These are phyloP conservation scores for Pleurotus cornucopiae DNA, from an alignment of 768 basidiomycete species.

Conservation along the genomic window DNA sequence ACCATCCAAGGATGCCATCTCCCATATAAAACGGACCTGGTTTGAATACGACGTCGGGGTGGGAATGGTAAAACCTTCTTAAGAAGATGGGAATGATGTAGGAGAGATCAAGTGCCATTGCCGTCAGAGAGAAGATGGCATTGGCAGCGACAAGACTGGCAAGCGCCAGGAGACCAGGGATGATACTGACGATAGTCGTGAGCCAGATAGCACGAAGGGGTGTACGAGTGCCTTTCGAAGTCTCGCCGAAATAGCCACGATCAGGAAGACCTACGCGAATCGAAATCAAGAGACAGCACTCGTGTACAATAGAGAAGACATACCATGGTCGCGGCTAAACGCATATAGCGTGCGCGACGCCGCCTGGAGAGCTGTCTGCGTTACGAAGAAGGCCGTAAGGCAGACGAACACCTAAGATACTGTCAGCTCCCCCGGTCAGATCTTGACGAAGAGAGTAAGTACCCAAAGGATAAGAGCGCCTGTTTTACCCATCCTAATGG, in stretches of 20 bases:
- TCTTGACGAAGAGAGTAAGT: slow-evolving; percentile 1
- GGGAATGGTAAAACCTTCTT: slow-evolving; percentile 61
- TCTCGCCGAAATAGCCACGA: slow-evolving; percentile 68
- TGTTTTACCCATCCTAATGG: slow-evolving; percentile 67
- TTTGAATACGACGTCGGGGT: slow-evolving; percentile 80
- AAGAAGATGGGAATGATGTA: slow-evolving; percentile 83
- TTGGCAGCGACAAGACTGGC: slow-evolving; percentile 74
- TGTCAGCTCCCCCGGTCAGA: too few species aligned
- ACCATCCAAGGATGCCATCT: slow-evolving; percentile 55
- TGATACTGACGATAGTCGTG: slow-evolving; percentile 59
- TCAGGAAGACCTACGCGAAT: slow-evolving; percentile 63
- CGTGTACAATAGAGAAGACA: slow-evolving; percentile 6
- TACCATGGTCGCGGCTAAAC: slow-evolving; percentile 77
- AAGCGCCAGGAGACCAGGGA: slow-evolving; percentile 72
- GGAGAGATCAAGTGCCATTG: slow-evolving; percentile 65
- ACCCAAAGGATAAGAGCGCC: slow-evolving; percentile 81
- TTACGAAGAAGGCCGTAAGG: slow-evolving; percentile 84
- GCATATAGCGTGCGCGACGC: slow-evolving; percentile 80
- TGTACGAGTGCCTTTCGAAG: slow-evolving; percentile 59
- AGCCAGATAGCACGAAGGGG: slow-evolving; percentile 78
- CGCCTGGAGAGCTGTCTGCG: slow-evolving; percentile 78
- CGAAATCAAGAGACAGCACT: not conserved
- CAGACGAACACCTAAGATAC: slow-evolving; percentile 60
- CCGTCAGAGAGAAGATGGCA: slow-evolving; percentile 79
- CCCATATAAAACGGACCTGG: slow-evolving; percentile 90